Percentiles rank a stretch among this genome's conserved stretches.
phyloP scores from a whole-genome alignment of 73 alveolate species.

The Tetrahymena thermophila region DNA sequence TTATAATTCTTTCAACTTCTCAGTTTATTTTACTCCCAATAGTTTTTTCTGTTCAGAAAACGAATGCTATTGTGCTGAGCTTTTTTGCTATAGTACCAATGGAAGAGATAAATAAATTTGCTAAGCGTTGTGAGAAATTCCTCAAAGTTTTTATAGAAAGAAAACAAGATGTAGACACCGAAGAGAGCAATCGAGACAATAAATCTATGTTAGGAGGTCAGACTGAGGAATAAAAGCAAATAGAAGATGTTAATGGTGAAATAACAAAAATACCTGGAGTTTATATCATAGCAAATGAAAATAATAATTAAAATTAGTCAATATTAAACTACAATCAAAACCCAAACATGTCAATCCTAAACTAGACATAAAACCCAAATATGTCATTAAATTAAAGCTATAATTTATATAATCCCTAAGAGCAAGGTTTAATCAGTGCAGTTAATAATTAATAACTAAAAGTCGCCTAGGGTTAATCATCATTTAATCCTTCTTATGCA shows the following conservation, averaged over 20 bases:
- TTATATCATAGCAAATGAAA: neutral
- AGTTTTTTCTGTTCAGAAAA: neutral
- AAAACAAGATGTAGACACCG: neutral
- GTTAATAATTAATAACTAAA: neutral
- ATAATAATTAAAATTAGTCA: neutral
- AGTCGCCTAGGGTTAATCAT: neutral
- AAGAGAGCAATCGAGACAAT: neutral
- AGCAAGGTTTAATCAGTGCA: neutral
- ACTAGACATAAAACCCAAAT: neutral
- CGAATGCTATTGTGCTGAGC: neutral
- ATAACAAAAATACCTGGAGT: neutral
- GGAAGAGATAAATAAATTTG: slow-evolving; percentile 17
- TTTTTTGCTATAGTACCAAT: slow-evolving; percentile 21
- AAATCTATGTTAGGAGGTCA: neutral
- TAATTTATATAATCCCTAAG: neutral
- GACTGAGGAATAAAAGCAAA: neutral
- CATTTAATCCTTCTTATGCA: neutral
- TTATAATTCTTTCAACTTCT: slow-evolving; percentile 11
- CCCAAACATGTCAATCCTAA: neutral
- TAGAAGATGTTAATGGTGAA: neutral
- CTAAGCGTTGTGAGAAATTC: slow-evolving; percentile 19
- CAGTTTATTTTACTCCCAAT: slow-evolving; percentile 18
- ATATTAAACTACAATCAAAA: neutral
- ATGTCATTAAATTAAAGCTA: neutral
- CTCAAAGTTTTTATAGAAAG: neutral